Evolutionary conservation across 2,329 filamentous ascomycete species (phyloP).

Genomic region (Fusarium agapanthi): DNA sequence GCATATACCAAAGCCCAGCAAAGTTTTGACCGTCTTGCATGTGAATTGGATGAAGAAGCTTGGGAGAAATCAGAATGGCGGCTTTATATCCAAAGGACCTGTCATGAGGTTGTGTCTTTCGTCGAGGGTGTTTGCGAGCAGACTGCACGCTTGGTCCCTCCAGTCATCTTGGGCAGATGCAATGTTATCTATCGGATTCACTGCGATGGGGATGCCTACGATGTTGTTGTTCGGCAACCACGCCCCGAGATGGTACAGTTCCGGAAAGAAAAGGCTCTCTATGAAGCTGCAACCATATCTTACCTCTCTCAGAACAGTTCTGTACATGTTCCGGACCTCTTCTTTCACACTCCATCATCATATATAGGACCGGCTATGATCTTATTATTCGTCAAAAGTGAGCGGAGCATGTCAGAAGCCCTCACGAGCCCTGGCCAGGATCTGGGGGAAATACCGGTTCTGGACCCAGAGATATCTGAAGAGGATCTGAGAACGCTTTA

Average conservation of each 20-base stretch:
- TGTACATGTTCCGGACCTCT: background rate
- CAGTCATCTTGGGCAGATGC: background rate
- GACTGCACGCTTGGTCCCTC: background rate
- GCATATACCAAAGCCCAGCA: slow-evolving; percentile 1
- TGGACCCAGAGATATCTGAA: background rate
- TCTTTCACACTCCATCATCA: background rate
- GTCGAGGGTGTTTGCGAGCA: background rate
- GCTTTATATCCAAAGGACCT: background rate
- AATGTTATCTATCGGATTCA: slow-evolving; percentile 8
- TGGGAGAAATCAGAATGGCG: background rate
- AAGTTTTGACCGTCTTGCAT: background rate
- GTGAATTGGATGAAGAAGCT: background rate
- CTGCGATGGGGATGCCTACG: background rate
- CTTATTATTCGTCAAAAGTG: background rate
- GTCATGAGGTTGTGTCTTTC: background rate
- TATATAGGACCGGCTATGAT: background rate
- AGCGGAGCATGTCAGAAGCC: background rate
- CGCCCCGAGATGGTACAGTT: slow-evolving; percentile 5
- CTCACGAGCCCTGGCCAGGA: background rate
- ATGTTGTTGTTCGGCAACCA: slow-evolving; percentile 3
- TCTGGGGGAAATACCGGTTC: background rate
- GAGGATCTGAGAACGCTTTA: background rate
- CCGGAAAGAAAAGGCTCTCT: background rate
- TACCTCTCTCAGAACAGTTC: background rate
- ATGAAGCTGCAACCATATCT: background rate